Base-by-base conservation (phyloP, 768 basidiomycete genomes). In the Albatrellus ellisii region DNA sequence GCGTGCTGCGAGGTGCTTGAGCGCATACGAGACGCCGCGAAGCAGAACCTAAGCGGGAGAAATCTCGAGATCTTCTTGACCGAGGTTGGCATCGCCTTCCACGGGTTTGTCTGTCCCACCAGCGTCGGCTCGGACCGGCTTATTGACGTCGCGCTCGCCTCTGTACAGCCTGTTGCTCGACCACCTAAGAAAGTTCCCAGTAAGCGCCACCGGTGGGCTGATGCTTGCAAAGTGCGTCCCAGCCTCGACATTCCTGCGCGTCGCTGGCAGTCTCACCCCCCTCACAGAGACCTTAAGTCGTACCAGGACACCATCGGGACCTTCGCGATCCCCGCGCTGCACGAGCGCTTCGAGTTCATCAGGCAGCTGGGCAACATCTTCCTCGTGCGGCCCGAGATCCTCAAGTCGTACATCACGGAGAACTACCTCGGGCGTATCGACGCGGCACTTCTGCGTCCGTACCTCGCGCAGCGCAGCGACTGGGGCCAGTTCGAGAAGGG, bases 301-400 rank as follows among this genome's bases (percentile, higher is more conserved):
- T 99, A 99, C 55, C 95, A 98, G 65, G 95, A 98, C 52, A 74
- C 75, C 2, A 75, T 95, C 50, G 65, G 70, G 47, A 76, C 72
- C n/a, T 97, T 94, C 63, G 69, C 71, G 24, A 78, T 95, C 32
- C 76, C 87, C 9, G 70, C 84, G 6, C 69, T 99, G 6, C 75
- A 81, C 49, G 92, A 98, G 58, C 89, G 94, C 18, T 99, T 94
- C 64, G 95, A 98, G 57, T 97, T 98, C 65, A 80, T 98, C 48
- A 82, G 92, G 29, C 92, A 98, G 59, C 77, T 99, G 4, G 95
- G 94, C 50, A 94, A 98, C 55, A 73, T 92, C 49, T 99, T 97
- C 71, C 82, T 98, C 48, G 86, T 99, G 37, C 87, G 82, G 41
- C 92, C 94, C 6, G 91, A 97, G 48, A 87, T 92, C 44, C 72